phyloP scores from a whole-genome alignment of 768 basidiomycete genomes.

The Leccinum broughii region DNA sequence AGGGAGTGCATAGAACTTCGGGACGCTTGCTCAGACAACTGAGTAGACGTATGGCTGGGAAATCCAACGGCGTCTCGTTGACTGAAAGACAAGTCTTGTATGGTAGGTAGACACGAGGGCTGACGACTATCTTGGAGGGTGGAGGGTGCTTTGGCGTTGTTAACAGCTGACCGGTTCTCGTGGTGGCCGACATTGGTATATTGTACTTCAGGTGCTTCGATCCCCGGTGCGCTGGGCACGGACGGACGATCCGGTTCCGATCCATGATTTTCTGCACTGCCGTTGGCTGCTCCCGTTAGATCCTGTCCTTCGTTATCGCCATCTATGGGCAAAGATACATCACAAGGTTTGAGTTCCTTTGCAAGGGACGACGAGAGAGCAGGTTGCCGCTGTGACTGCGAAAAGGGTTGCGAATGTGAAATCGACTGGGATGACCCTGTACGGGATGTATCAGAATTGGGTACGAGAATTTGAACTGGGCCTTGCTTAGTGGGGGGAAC shows the following conservation, averaged over 20 bases:
- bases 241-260: not conserved
- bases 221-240: not conserved
- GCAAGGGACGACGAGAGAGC: conserved; percentile 20
- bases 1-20: conserved; percentile 26
- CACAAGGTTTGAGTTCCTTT: conserved; percentile 21
- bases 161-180: conserved; percentile 5
- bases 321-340: conserved; percentile 12
- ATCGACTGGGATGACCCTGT: conserved; percentile 36
- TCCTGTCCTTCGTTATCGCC: not conserved
- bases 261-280: not conserved
- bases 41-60: not conserved
- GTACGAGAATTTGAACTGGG: conserved; percentile 48
- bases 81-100: not conserved
- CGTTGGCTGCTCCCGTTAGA: not conserved
- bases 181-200: not conserved
- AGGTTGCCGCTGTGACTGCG: conserved; percentile 34
- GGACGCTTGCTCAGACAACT: conserved; percentile 1
- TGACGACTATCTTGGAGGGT: not conserved
- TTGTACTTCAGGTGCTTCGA: conserved; percentile 10
- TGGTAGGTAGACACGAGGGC: not conserved
- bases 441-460: conserved; percentile 55
- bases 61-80: not conserved
- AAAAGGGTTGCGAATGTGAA: conserved; percentile 27
- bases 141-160: conserved; percentile 7
- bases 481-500: conserved; percentile 35